A percentile compares a stretch with the other conserved stretches of the same genome.
phyloP scores from a whole-genome alignment of 2,329 filamentous ascomycete species.

The Fusarium anthophilum region DNA sequence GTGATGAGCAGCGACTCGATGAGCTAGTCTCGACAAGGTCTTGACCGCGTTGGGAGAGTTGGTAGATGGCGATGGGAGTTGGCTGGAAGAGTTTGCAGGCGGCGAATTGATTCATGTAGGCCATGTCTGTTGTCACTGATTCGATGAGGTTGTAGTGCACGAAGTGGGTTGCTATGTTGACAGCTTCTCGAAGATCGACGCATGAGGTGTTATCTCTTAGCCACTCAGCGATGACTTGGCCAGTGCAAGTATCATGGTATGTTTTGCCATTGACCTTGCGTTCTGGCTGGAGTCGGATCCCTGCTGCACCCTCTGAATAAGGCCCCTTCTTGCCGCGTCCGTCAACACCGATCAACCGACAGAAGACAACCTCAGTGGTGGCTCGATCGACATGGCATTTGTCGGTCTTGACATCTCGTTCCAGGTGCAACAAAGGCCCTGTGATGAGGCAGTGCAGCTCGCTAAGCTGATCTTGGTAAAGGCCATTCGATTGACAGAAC shows the following conservation, averaged over 20 bases:
- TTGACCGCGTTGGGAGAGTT: constrained; percentile 83
- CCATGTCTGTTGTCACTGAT: constrained; percentile 73
- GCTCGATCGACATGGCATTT: constrained; percentile 87
- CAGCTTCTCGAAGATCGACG: constrained; percentile 86
- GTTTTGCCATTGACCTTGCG: constrained; percentile 80
- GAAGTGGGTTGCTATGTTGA: constrained; percentile 84
- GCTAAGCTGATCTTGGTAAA: constrained; percentile 89
- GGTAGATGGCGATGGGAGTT: constrained; percentile 86
- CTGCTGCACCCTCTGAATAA: constrained; percentile 46
- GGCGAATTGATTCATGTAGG: constrained; percentile 70
- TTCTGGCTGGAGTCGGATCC: constrained; percentile 85
- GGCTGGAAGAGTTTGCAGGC: constrained; percentile 78
- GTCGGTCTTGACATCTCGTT: constrained; percentile 84
- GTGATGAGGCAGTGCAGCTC: constrained; percentile 82
- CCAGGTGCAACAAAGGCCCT: constrained; percentile 87
- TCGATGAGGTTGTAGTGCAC: constrained; percentile 86
- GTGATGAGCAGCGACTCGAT: constrained; percentile 66
- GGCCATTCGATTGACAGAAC: constrained; percentile 94
- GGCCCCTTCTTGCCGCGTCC: constrained; percentile 84
- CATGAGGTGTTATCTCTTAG: constrained; percentile 96
- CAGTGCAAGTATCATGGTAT: constrained; percentile 87
- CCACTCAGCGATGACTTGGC: constrained; percentile 90
- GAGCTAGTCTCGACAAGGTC: constrained; percentile 65
- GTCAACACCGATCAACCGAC: constrained; percentile 83
- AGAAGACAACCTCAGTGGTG: constrained; percentile 93